Evolutionary conservation across 2,329 filamentous ascomycete genomes (phyloP).

Genomic region (Beauveria bassiana): DNA sequence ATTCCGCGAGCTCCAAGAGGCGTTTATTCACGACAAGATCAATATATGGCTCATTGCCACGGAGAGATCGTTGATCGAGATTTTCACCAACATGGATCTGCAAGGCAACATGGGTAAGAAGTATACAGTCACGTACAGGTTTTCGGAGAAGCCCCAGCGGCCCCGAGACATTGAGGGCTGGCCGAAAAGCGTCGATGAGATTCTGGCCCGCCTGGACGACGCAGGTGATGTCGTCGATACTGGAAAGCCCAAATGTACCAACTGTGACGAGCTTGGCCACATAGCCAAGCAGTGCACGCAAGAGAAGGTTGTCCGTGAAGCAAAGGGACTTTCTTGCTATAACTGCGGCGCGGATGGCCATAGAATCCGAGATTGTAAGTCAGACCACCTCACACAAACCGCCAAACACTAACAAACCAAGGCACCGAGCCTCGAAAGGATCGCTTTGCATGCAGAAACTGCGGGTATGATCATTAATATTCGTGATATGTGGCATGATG

Average conservation of each 20-base stretch:
- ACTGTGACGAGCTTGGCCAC: constrained; percentile 60
- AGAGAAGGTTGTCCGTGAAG: constrained; percentile 44
- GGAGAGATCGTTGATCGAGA: constrained; percentile 46
- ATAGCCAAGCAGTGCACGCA: constrained; percentile 50
- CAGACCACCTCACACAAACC: neutral
- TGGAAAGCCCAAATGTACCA: constrained; percentile 51
- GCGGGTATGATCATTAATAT: constrained; percentile 35
- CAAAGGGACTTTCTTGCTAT: constrained; percentile 48
- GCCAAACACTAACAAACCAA: constrained; percentile 20
- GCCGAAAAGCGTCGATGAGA: constrained; percentile 52
- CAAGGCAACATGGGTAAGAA: constrained; percentile 61
- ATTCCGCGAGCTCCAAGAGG: constrained; percentile 52
- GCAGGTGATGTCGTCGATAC: constrained; percentile 57
- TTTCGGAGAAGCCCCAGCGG: constrained; percentile 47
- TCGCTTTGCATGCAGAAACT: constrained; percentile 62
- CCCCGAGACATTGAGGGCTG: constrained; percentile 52
- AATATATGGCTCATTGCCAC: constrained; percentile 54
- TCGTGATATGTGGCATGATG: neutral
- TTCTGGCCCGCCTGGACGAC: constrained; percentile 55
- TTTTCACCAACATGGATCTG: constrained; percentile 64
- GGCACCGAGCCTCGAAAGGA: constrained; percentile 54
- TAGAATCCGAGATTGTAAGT: constrained; percentile 60
- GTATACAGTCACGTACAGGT: constrained; percentile 56
- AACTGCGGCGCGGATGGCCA: constrained; percentile 60
- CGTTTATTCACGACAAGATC: constrained; percentile 47